Evolutionary conservation across 768 basidiomycete species (phyloP), one percentile per base, ranked within the genome.

Genomic region (Baorangia bicolor): DNA sequence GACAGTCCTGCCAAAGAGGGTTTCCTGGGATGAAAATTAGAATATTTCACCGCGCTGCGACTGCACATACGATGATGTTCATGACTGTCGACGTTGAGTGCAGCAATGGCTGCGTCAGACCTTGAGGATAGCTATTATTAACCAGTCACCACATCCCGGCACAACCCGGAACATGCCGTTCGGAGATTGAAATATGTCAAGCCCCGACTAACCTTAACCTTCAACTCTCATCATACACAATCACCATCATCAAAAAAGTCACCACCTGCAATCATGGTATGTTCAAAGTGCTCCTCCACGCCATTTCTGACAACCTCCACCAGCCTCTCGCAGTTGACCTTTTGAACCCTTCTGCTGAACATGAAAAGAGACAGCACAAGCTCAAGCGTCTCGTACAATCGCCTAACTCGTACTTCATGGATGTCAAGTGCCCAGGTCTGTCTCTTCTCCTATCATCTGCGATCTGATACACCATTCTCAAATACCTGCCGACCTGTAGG

Each of bases 381-480:
- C 91, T 98, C 75, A 98, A 99, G 85, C 89, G 94, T 74, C 88
- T 98, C 67, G 97, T 99, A 66, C 97, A 98, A 78, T 88, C 88
- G 50, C 97, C 97, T 62, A 94, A 98, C 79, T 98, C 96, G 34
- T 98, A 92, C 80, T 98, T 98, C 80, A 98, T 99, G 97, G 97
- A 99, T 69, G 95, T 98, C 68, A 99, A 98, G 78, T 98, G 96
- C 79, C 88, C 96, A 66, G 94, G 92, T 93, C 58, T 56, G 87
- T 77, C 27, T 28, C n/a, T 18, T 34, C 10, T 35, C 34, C 28
- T 9, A 14, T 20, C 12, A 10, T 12, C 31, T 27, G 25, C n/a
- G n/a, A 35, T 45, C 18, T 14, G 18, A 23, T 35, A 34, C 25
- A 4, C 14, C 13, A 20, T 55, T 1, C 42, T 60, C 25, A 62